phyloP scores from a whole-genome alignment of 768 basidiomycete species.

The Collybia mongolica region DNA sequence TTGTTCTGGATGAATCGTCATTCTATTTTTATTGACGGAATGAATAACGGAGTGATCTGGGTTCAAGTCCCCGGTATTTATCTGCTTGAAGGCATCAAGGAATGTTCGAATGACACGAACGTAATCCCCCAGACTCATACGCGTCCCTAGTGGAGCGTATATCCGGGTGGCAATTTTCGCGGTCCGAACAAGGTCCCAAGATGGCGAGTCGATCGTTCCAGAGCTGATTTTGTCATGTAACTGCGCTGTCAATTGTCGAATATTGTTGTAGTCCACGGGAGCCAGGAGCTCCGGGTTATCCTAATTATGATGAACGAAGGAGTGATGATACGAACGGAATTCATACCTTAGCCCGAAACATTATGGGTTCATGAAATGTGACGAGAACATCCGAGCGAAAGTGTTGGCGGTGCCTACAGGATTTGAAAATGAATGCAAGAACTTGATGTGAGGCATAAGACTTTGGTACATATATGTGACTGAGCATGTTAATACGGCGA shows the following conservation, averaged over 20 bases:
- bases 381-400: conserved; percentile 89
- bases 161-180: conserved; percentile 78
- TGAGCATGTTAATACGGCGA: conserved; percentile 75
- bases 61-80: conserved; percentile 18
- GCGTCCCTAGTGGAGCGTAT: conserved; percentile 86
- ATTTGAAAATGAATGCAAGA: conserved; percentile 4
- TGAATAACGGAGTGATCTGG: too few relatives aligned
- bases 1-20: conserved; percentile 11
- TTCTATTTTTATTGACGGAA: conserved; percentile 17
- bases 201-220: conserved; percentile 82
- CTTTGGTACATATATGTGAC: conserved; percentile 72
- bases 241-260: conserved; percentile 57
- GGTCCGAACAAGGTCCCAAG: conserved; percentile 74
- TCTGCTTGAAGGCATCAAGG: conserved; percentile 67
- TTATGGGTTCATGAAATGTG: conserved; percentile 72
- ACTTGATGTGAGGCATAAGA: neutral
- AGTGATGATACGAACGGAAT: neutral
- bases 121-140: conserved; percentile 82
- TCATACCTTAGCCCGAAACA: conserved; percentile 59
- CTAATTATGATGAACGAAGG: conserved; percentile 29
- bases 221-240: conserved; percentile 71
- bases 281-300: conserved; percentile 69
- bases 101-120: conserved; percentile 76
- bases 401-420: conserved; percentile 72
- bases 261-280: conserved; percentile 60